Evolutionary conservation across 2,329 filamentous ascomycete genomes (phyloP).

Genomic region (Fusarium scirpi): DNA sequence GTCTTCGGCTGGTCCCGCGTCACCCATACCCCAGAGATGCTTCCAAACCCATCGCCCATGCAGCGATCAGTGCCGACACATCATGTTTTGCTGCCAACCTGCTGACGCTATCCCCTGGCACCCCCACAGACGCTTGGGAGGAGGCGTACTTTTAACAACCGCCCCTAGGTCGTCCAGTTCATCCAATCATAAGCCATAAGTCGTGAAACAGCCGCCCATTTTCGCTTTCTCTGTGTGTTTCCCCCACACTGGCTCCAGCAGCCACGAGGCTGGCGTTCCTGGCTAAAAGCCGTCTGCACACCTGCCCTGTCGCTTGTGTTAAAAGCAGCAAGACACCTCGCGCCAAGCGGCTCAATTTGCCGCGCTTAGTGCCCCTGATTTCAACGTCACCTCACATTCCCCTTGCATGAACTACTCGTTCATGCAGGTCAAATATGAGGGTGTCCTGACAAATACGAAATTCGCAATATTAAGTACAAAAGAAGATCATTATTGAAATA

Average conservation of each 20-base stretch:
- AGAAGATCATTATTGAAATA: constrained; percentile 34
- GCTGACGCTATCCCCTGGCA: constrained; percentile 41
- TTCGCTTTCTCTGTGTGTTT: constrained; percentile 25
- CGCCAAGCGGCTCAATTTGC: constrained; percentile 54
- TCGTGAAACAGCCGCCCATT: constrained; percentile 58
- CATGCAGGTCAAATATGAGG: constrained; percentile 36
- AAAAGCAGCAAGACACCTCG: constrained; percentile 59
- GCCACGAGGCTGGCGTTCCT: constrained; percentile 46
- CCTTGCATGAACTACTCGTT: constrained; percentile 42
- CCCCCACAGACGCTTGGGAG: constrained; percentile 48
- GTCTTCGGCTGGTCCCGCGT: constrained; percentile 46
- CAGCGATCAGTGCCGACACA: constrained; percentile 40
- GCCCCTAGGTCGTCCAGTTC: constrained; percentile 49
- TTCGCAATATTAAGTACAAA: constrained; percentile 30
- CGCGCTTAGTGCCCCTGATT: constrained; percentile 48
- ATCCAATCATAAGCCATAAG: constrained; percentile 68
- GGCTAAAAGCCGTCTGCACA: constrained; percentile 44
- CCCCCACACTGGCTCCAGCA: constrained; percentile 45
- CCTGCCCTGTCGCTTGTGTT: constrained; percentile 43
- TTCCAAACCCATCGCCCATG: constrained; percentile 37
- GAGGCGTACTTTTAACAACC: constrained; percentile 61
- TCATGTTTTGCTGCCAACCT: constrained; percentile 39
- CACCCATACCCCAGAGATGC: constrained; percentile 37
- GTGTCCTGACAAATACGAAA: constrained; percentile 35
- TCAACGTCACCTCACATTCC: constrained; percentile 47